A percentile compares a stretch with the other conserved stretches of the same genome.
phyloP scores from a whole-genome alignment of 306 rosid species.

The Prosopis cineraria region DNA sequence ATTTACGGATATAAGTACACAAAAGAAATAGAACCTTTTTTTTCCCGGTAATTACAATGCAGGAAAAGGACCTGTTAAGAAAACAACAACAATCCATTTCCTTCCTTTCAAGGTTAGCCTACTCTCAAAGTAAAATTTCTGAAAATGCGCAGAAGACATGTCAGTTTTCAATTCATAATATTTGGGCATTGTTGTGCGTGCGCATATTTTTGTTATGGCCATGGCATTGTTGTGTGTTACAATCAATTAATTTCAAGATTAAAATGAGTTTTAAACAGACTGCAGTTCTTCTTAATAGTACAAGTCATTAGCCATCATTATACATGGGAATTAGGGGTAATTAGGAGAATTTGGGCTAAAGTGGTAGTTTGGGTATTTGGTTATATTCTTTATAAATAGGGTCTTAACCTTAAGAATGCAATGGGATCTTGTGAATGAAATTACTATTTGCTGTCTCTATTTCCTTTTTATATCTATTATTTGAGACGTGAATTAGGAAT shows the following conservation, averaged over 20 bases:
- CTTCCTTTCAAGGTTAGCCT: conserved; percentile 13
- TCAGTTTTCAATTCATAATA: conserved; percentile 27
- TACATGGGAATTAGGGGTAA: too few species aligned
- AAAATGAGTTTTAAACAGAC: neutral
- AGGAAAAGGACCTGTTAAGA: neutral
- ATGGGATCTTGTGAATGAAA: too few species aligned
- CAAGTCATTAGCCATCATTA: neutral
- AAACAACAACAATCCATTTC: neutral
- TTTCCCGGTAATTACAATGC: neutral
- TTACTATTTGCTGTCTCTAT: too few species aligned
- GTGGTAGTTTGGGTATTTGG: too few species aligned
- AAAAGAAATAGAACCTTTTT: neutral
- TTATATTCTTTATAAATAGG: too few species aligned
- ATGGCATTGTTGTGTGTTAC: neutral
- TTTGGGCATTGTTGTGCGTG: neutral
- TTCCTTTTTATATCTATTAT: too few species aligned
- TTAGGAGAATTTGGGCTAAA: too few species aligned
- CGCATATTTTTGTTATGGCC: neutral
- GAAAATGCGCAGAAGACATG: neutral
- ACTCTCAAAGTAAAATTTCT: conserved; percentile 14
- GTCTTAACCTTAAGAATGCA: too few species aligned
- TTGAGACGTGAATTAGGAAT: too few species aligned
- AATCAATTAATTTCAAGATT: neutral
- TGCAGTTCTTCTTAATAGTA: neutral
- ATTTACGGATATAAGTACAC: neutral